These are phyloP conservation scores for Rhynchospora breviuscula DNA, from an alignment of 176 grass and related monocot genomes.

Conservation along the genomic window DNA sequence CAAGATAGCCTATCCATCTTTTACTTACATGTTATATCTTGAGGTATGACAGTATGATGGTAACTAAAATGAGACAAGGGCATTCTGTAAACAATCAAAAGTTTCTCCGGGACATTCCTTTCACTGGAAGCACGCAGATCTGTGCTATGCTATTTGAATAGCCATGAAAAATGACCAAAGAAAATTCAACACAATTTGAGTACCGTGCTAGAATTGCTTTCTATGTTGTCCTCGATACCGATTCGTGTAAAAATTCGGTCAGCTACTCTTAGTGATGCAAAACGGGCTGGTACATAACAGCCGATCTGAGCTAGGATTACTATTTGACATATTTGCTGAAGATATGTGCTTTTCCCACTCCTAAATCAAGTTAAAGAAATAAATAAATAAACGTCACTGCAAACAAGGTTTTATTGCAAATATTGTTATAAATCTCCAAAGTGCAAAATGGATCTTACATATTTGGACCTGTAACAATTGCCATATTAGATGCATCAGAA, in stretches of 20 bases:
- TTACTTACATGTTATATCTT: not conserved
- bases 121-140: not conserved
- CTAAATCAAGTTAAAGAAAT: constrained; percentile 36
- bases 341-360: constrained; percentile 99
- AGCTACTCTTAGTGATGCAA: constrained; percentile 79
- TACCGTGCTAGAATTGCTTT: constrained; percentile 94
- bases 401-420: not conserved
- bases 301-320: constrained; percentile 92
- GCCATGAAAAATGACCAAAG: constrained; percentile 12
- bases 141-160: not conserved
- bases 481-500: constrained; percentile 98
- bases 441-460: constrained; percentile 44
- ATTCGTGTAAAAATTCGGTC: constrained; percentile 94
- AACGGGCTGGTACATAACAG: constrained; percentile 89
- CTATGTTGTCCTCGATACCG: constrained; percentile 69
- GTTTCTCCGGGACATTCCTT: not conserved
- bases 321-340: constrained; percentile 94
- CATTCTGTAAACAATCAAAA: not conserved
- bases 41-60: not conserved
- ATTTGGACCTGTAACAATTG: constrained; percentile 92
- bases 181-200: constrained; percentile 9
- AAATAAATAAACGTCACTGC: not conserved
- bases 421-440: not conserved
- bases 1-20: not conserved
- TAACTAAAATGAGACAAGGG: not conserved